These are phyloP conservation scores for Penicillium sumatraense DNA, from an alignment of 2,329 filamentous ascomycete species.

Conservation along the genomic window DNA sequence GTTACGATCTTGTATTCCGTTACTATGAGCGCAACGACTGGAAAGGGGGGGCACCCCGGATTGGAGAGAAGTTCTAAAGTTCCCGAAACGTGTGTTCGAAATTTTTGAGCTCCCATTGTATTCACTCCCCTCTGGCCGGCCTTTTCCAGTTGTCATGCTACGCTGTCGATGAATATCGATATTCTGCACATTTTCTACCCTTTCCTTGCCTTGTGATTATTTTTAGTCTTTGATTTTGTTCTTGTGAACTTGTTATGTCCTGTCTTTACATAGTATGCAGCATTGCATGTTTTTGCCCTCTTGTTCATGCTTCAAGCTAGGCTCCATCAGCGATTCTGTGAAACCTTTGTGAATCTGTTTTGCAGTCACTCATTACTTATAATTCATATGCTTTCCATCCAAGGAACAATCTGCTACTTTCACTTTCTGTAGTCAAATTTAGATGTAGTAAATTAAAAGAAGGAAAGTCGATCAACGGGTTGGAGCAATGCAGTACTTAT, in stretches of 20 bases:
- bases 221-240: slow-evolving; percentile 3
- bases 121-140: slow-evolving; percentile 14
- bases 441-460: too few relatives aligned
- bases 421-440: too few relatives aligned
- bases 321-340: slow-evolving; percentile 8
- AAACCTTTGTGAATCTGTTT: slow-evolving; percentile 12
- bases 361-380: slow-evolving; percentile 13
- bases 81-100: neutral
- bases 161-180: slow-evolving; percentile 6
- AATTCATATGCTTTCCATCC: neutral
- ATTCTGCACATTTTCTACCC: slow-evolving; percentile 3
- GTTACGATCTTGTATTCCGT: slow-evolving; percentile 94
- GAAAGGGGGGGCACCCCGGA: slow-evolving; percentile 66
- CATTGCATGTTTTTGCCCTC: slow-evolving; percentile 24
- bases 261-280: slow-evolving; percentile 26
- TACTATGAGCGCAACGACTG: slow-evolving; percentile 93
- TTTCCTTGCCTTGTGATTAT: neutral
- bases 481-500: too few relatives aligned
- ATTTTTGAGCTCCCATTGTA: neutral
- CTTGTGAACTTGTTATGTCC: slow-evolving; percentile 11
- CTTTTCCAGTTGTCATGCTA: slow-evolving; percentile 17
- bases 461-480: too few relatives aligned
- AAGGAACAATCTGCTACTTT: too few relatives aligned
- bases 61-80: slow-evolving; percentile 56
- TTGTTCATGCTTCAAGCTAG: slow-evolving; percentile 10